Evolutionary conservation across 371 early-diverging fungal genomes (phyloP), one percentile per base, ranked within the genome.

Genomic region (Lichtheimia ornata): DNA sequence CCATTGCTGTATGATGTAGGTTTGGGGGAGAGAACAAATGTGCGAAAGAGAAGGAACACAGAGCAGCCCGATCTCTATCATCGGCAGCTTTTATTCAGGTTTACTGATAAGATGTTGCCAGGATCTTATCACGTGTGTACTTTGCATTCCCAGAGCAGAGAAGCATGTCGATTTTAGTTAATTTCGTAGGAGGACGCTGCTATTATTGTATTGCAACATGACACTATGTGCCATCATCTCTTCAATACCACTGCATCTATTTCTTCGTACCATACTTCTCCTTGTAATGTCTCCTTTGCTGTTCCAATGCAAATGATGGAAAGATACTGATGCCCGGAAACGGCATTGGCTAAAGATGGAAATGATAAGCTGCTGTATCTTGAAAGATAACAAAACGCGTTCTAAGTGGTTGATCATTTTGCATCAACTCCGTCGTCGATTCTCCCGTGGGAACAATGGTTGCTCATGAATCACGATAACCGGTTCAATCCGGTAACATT

Each of bases 101-200:
- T 62, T 59, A 65, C 60, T 65, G 77, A 74, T 73, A 77, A 77
- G 72, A 77, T 77, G 63, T 42, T 27, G 59, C 70, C 35, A 35
- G 35, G 35, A 72, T 77, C 74, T 73, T 77, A 72, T 77, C 77
- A 77, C 74, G 72, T 77, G 77, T 47, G 35, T 5, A 9, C 1
- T 11, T 35, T 9, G 35, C 9, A 9, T 35, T 9, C 35, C 35
- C 35, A 35, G 35, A 35, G 35, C 35, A 35, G 35, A 35, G 11
- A 11, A 6, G 7, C 7, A 30, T 7, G 1, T 30, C 7, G 30
- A 1, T 30, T 35, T 11, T 35, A 2, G 9, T 35, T 35, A 11
- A 35, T 35, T 11, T 11, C 35, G 9, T 9, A 35, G 35, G 11
- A 35, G 35, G 9, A 35, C 1, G 11, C 35, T 35, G 11, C 35